These are phyloP conservation scores for Starmera caribaea DNA, from an alignment of 805 yeast species.

Conservation along the genomic window DNA sequence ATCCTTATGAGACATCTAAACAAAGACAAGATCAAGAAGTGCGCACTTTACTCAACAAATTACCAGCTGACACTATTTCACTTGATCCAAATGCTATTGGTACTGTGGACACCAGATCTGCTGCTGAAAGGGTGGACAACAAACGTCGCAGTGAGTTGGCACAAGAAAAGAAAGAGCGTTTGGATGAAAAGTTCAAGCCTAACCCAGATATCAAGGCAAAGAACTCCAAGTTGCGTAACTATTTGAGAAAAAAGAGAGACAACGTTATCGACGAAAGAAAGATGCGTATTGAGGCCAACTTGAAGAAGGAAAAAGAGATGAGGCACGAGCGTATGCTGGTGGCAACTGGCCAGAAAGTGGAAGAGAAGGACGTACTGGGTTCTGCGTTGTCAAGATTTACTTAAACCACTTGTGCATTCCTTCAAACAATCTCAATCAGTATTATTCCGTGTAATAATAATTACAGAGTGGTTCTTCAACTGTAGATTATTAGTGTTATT, in stretches of 20 bases:
- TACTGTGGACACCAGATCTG: slow-evolving; percentile 64
- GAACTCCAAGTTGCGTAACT: slow-evolving; percentile 74
- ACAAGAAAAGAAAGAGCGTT: slow-evolving; percentile 25
- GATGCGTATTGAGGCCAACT: slow-evolving; percentile 62
- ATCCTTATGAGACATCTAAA: slow-evolving; percentile 85
- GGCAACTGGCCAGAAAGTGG: slow-evolving; percentile 29
- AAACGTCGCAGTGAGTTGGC: slow-evolving; percentile 39
- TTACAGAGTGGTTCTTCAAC: too few species aligned
- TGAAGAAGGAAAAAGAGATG: slow-evolving; percentile 62
- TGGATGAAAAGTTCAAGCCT: slow-evolving; percentile 30
- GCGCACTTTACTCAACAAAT: slow-evolving; percentile 71
- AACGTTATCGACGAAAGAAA: slow-evolving; percentile 84
- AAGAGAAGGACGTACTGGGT: slow-evolving; percentile 32
- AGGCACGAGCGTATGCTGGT: slow-evolving; percentile 33
- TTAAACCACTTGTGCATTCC: slow-evolving; percentile 2
- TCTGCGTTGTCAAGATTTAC: slow-evolving; percentile 31
- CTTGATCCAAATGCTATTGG: slow-evolving; percentile 87
- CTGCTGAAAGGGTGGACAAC: slow-evolving; percentile 52
- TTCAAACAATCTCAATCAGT: too few species aligned
- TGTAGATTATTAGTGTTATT: too few species aligned
- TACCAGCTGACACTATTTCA: slow-evolving; percentile 86
- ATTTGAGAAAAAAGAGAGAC: slow-evolving; percentile 71
- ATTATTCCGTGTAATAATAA: too few species aligned
- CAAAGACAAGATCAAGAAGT: slow-evolving; percentile 95
- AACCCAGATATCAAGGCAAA: slow-evolving; percentile 67